Percentiles rank a stretch among this genome's conserved stretches.
phyloP scores from a whole-genome alignment of 306 rosid genomes.

The Canavalia ensiformis region DNA sequence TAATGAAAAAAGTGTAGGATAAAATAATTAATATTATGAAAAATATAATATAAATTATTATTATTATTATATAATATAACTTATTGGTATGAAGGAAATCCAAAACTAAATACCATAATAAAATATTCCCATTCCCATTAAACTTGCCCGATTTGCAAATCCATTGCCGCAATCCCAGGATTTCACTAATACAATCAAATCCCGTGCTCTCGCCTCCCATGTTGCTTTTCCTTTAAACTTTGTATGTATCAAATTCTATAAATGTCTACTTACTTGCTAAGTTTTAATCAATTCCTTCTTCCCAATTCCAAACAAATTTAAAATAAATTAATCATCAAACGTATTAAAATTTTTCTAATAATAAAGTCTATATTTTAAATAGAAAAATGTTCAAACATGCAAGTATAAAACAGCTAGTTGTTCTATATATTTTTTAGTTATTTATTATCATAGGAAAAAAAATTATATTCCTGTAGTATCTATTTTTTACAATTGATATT shows the following conservation, averaged over 20 bases:
- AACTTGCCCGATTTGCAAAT: not conserved
- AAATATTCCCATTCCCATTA: not conserved
- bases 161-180: not conserved
- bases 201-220: not conserved
- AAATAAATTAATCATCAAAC: not conserved
- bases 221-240: constrained; percentile 22
- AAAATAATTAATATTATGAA: no score
- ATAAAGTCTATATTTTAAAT: not conserved
- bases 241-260: not conserved
- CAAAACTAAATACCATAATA: not conserved
- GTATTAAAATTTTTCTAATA: not conserved
- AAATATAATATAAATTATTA: no score
- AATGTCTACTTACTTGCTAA: not conserved
- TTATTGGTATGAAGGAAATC: not conserved
- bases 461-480: no score
- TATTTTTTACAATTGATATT: no score
- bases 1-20: no score
- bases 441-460: no score
- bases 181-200: not conserved
- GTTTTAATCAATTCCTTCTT: not conserved
- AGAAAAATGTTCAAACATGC: no score
- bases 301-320: not conserved
- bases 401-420: no score
- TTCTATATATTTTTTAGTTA: no score
- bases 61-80: no score